Percentiles rank a stretch among this genome's conserved stretches.
Conservation (phyloP, 2,329 filamentous ascomycete species). For the Chrysosporium keratinophilum region DNA sequence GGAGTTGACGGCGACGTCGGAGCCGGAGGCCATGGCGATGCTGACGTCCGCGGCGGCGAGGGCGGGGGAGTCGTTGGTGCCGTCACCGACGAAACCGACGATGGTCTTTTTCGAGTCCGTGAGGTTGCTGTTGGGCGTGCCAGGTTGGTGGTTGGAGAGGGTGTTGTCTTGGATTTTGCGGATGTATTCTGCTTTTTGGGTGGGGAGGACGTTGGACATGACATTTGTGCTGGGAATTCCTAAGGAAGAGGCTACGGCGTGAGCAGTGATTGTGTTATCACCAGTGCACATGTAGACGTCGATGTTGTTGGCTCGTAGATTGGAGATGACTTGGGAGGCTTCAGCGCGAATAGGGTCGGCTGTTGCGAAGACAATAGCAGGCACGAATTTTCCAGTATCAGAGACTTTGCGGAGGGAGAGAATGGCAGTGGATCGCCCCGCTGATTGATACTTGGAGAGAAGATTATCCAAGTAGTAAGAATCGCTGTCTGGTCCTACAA, state of each 20-base stretch:
- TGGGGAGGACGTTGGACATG: conserved; percentile 76
- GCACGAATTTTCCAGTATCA: conserved; percentile 24
- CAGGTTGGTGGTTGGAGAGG: conserved; percentile 29
- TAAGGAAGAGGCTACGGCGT: conserved; percentile 63
- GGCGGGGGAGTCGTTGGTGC: conserved; percentile 76
- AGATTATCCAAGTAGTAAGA: conserved; percentile 27
- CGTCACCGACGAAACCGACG: conserved; percentile 77
- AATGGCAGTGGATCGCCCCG: conserved; percentile 37
- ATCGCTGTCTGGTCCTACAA: conserved; percentile 24
- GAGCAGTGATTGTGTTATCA: conserved; percentile 76
- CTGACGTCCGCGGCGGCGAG: conserved; percentile 71
- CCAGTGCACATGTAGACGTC: conserved; percentile 88
- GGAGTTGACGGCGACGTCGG: conserved; percentile 71
- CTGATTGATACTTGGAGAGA: conserved; percentile 32
- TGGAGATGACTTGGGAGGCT: conserved; percentile 52
- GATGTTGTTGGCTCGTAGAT: conserved; percentile 55
- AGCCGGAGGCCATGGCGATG: conserved; percentile 70
- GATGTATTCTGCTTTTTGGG: conserved; percentile 56
- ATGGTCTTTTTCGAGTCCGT: conserved; percentile 37
- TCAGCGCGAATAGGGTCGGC: conserved; percentile 73
- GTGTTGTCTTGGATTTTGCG: conserved; percentile 40
- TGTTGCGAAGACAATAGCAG: conserved; percentile 61
- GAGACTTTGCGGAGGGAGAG: conserved; percentile 30
- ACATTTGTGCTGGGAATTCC: conserved; percentile 66
- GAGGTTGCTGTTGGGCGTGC: conserved; percentile 1